Base-by-base conservation (phyloP, 805 yeast genomes). In the Candida oleophila region DNA sequence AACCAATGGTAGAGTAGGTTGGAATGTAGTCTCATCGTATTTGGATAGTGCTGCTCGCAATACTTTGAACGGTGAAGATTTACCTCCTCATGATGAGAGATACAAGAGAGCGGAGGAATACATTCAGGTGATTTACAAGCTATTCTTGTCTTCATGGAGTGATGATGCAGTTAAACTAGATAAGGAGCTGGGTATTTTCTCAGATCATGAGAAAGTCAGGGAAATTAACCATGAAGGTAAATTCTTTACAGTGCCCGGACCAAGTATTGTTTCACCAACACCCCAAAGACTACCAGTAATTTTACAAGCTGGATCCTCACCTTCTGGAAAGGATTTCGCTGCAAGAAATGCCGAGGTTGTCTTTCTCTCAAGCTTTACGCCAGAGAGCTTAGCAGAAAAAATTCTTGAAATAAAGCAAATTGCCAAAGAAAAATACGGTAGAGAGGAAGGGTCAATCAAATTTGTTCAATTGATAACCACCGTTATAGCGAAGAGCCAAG, bases 1-100 rank as follows among this genome's bases (percentile, higher is more conserved):
- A 35, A 63, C 73, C 4, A 58, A 59, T 7, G 78, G 78, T 3
- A 60, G 78, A 49, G 55, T 74, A 43, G 78, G 78, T 15, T 74
- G 78, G 78, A 74, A 74, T 51, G 65, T 74, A n/a, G 77, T 74
- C 22, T 65, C 76, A 5, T 68, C 75, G 1, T 72, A 72, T 44
- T 59, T 70, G 41, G 75, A 72, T 40, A 62, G 71, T 53, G 77
- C 73, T 3, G 70, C 77, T 2, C 56, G 69, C 47, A 70, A 72
- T 46, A 51, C 70, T 28, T 51, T 70, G 30, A 71, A 72, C 48
- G 68, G 68, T 5, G 64, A 62, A 39, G 40, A 53, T 4, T 57
- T 68, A 21, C 72, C 75, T 9, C 63, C 62, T 2, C 77, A 74
- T 53, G 73, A 66, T 19, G 63, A 64, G 45, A 65, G 80, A 48